phyloP scores from a whole-genome alignment of 495 filamentous ascomycete genomes.

The Penicillium turbatum region DNA sequence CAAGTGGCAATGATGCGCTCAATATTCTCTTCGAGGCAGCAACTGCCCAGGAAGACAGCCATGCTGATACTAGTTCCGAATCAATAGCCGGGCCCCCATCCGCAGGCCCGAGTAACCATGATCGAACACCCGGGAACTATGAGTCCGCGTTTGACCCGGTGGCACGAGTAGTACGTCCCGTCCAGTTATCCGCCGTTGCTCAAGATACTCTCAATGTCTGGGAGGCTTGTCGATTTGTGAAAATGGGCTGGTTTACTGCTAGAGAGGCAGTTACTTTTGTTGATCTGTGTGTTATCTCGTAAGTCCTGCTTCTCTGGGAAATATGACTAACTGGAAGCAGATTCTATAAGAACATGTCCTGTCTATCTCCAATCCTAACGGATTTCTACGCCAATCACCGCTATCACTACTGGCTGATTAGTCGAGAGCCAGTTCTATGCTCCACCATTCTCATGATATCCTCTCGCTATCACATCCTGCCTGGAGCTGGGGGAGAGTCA shows the following conservation, averaged over 20 bases:
- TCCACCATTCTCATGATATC: slow-evolving; percentile 53
- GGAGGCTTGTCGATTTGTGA: slow-evolving; percentile 49
- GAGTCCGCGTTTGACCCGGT: slow-evolving; percentile 20
- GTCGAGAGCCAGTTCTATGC: slow-evolving; percentile 47
- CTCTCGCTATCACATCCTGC: slow-evolving; percentile 49
- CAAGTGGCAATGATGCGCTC: slow-evolving; percentile 50
- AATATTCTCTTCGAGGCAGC: slow-evolving; percentile 53
- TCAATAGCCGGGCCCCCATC: slow-evolving; percentile 9
- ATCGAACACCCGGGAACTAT: slow-evolving; percentile 13
- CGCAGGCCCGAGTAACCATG: slow-evolving; percentile 9
- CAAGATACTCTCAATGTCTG: slow-evolving; percentile 41
- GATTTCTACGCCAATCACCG: slow-evolving; percentile 47
- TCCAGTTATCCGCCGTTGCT: slow-evolving; percentile 28
- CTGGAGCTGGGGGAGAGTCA: slow-evolving; percentile 48
- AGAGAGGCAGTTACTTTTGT: slow-evolving; percentile 47
- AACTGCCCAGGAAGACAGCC: slow-evolving; percentile 34
- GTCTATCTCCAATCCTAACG: slow-evolving; percentile 49
- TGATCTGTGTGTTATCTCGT: slow-evolving; percentile 45
- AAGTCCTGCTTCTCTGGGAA: not conserved
- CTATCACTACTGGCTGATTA: slow-evolving; percentile 43
- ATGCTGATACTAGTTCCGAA: slow-evolving; percentile 15
- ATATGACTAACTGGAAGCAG: slow-evolving; percentile 35
- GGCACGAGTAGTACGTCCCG: slow-evolving; percentile 21
- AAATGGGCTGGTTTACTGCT: slow-evolving; percentile 52
- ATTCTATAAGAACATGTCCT: slow-evolving; percentile 52